Base-by-base conservation (phyloP, 2,329 filamentous ascomycete species). In the Colletotrichum falcatum region DNA sequence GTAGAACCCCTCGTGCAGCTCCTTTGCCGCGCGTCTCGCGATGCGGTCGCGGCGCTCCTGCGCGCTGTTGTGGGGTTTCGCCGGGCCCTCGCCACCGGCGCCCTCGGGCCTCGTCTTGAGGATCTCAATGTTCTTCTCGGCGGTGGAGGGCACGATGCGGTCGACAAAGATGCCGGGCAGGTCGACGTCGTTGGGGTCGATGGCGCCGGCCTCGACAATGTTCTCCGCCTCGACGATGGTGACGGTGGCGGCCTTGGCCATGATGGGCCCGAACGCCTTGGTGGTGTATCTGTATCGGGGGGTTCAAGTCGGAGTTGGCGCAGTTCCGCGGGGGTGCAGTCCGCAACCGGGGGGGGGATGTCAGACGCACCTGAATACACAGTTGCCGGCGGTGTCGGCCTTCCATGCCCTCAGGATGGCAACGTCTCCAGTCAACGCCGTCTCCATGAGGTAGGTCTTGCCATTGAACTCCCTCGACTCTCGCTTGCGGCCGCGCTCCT, bases 181-280 rank as follows among this genome's bases (percentile, higher is more conserved):
- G 76, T 96, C 90, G 6, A 97, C 90, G 53, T 90, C 88, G 71
- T 93, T 90, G 3, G 94, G 90, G 63, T 91, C 86, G 48, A 97
- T 91, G 2, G 89, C 88, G 30, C 94, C 94, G 1, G 90, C 80
- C 2, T 91, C 89, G 62, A 97, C 94, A 70, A 97, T 94, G 73
- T 95, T 87, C 77, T 97, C 94, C 1, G 94, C 94, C 78, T 97
- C 94, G 46, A 96, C 93, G 49, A 97, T 95, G 33, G 93, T 91
- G 48, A 93, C 77, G 58, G 87, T 88, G 0, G 93, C 94, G 0
- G 93, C 93, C 81, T 95, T 95, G 70, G 92, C 94, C 92, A 94
- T 94, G 72, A 93, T 86, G 7, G 89, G 87, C 1, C 90, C 91
- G 73, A 94, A 94, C 0, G 91, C 90, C 78, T 92, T 92, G 39